phyloP scores from a whole-genome alignment of 371 early-diverging fungal species.

The Thermomucor indicae-seudaticae region DNA sequence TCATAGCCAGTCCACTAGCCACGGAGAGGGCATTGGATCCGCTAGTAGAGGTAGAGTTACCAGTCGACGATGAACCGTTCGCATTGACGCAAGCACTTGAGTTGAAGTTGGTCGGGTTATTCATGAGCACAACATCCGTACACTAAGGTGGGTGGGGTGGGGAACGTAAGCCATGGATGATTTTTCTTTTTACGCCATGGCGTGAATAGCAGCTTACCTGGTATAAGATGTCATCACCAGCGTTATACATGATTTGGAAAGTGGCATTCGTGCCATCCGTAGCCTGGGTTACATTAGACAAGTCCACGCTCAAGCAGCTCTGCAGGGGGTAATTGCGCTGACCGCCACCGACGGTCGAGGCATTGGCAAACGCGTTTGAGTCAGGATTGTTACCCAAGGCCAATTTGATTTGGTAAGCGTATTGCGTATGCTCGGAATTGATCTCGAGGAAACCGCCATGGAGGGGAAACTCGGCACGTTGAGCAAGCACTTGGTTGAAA shows the following conservation, averaged over 20 bases:
- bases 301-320: slow-evolving; percentile 40
- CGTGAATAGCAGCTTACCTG: slow-evolving; percentile 26
- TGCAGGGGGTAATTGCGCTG: slow-evolving; percentile 35
- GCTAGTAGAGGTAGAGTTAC: not conserved
- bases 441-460: slow-evolving; percentile 49
- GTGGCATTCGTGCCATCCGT: slow-evolving; percentile 49
- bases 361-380: slow-evolving; percentile 25
- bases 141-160: too few species aligned
- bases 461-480: slow-evolving; percentile 46
- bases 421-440: slow-evolving; percentile 38
- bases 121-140: slow-evolving; percentile 47
- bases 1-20: too few species aligned
- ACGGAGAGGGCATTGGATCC: not conserved
- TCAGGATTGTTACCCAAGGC: slow-evolving; percentile 38
- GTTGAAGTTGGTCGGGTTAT: slow-evolving; percentile 35
- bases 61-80: slow-evolving; percentile 11
- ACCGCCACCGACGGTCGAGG: slow-evolving; percentile 20
- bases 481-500: slow-evolving; percentile 24
- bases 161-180: not conserved
- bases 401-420: slow-evolving; percentile 42
- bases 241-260: slow-evolving; percentile 52
- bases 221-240: slow-evolving; percentile 54
- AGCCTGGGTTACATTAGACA: slow-evolving; percentile 22
- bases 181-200: not conserved
- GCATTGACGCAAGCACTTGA: slow-evolving; percentile 38